phyloP scores from a whole-genome alignment of 2,329 filamentous ascomycete species.

The Xylaria arbuscula region DNA sequence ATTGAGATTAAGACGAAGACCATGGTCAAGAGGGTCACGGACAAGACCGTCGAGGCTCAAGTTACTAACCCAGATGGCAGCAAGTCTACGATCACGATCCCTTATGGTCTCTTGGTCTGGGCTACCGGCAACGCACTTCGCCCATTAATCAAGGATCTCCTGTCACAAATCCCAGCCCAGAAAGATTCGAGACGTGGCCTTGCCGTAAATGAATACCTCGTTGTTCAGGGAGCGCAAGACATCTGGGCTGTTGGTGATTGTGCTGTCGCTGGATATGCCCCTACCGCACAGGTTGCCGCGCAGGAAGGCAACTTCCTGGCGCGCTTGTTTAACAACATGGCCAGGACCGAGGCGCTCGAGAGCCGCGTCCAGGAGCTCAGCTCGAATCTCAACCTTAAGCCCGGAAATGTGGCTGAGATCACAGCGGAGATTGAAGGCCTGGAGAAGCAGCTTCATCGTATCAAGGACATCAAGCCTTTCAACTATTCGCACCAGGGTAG shows the following conservation, averaged over 20 bases:
- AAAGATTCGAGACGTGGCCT: slow-evolving; percentile 95
- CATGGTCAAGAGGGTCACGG: slow-evolving; percentile 97
- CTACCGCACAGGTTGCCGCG: slow-evolving; percentile 94
- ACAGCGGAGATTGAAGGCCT: slow-evolving; percentile 82
- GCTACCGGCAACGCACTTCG: slow-evolving; percentile 96
- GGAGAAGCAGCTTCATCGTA: slow-evolving; percentile 86
- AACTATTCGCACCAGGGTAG: slow-evolving; percentile 98
- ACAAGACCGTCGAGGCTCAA: slow-evolving; percentile 92
- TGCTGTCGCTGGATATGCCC: slow-evolving; percentile 95
- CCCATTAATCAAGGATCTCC: slow-evolving; percentile 88
- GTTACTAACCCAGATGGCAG: slow-evolving; percentile 82
- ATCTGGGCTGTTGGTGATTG: slow-evolving; percentile 99
- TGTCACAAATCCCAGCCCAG: slow-evolving; percentile 91
- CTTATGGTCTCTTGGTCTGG: slow-evolving; percentile 97
- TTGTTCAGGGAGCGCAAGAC: slow-evolving; percentile 95
- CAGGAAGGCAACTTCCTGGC: slow-evolving; percentile 97
- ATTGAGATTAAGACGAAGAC: slow-evolving; percentile 98
- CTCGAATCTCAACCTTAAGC: slow-evolving; percentile 68
- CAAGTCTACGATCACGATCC: slow-evolving; percentile 83
- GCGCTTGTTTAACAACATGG: slow-evolving; percentile 98
- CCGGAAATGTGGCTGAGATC: slow-evolving; percentile 73
- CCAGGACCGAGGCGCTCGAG: slow-evolving; percentile 89
- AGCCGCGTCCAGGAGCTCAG: slow-evolving; percentile 76
- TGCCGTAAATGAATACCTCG: slow-evolving; percentile 97
- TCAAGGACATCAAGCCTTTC: slow-evolving; percentile 97